A percentile compares a stretch with the other conserved stretches of the same genome.
These are phyloP conservation scores for Candida mesenterica DNA, from an alignment of 1,139 yeast species.

Conservation along the genomic window DNA sequence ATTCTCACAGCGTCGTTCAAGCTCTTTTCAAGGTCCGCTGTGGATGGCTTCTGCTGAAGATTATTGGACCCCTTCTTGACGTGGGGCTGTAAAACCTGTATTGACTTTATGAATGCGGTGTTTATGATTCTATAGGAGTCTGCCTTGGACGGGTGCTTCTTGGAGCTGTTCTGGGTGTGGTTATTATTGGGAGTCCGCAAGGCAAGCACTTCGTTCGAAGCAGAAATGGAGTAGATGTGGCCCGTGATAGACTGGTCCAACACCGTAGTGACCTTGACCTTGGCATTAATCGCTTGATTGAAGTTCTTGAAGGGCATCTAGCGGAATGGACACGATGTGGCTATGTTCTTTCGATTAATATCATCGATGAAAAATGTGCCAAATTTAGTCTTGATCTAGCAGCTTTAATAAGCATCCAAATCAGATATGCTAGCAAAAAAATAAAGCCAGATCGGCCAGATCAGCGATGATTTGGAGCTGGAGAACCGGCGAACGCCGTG, in stretches of 20 bases:
- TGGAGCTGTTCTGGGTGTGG: constrained; percentile 10
- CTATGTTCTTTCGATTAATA: too few relatives aligned
- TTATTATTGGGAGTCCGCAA: constrained; percentile 20
- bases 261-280: constrained; percentile 60
- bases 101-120: constrained; percentile 55
- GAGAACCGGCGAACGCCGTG: too few relatives aligned
- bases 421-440: too few relatives aligned
- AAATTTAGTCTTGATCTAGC: too few relatives aligned
- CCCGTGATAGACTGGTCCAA: constrained; percentile 61
- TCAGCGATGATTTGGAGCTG: too few relatives aligned
- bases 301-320: constrained; percentile 26
- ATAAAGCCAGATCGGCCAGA: too few relatives aligned
- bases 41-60: constrained; percentile 11
- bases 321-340: too few relatives aligned
- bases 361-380: background rate
- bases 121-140: constrained; percentile 54
- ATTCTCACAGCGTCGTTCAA: constrained; percentile 14
- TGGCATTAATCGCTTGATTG: constrained; percentile 36
- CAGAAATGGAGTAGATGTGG: constrained; percentile 56
- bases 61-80: constrained; percentile 17
- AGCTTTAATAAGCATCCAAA: too few relatives aligned
- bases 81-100: constrained; percentile 38
- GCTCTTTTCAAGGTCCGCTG: constrained; percentile 19
- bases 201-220: constrained; percentile 24
- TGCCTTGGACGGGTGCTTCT: constrained; percentile 12